These are phyloP conservation scores for Sequoia sempervirens DNA, from an alignment of 75 land plant genomes.

Conservation along the genomic window DNA sequence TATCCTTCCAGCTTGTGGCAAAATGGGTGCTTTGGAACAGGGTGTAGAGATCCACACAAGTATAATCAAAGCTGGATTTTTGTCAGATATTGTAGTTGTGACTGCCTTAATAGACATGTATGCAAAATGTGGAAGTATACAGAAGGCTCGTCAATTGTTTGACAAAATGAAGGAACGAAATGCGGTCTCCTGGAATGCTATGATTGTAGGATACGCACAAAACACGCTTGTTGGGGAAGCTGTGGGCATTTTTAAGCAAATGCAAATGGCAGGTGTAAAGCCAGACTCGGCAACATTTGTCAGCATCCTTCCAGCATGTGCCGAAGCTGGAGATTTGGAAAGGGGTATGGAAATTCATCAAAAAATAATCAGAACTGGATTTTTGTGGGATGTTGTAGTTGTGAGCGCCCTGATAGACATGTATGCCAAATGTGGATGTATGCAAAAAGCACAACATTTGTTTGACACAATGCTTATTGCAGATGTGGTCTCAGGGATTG, in stretches of 20 bases:
- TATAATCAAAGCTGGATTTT: conserved; percentile 42
- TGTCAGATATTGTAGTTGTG: conserved; percentile 22
- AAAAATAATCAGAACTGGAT: conserved; percentile 10
- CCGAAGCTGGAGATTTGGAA: conserved; percentile 3
- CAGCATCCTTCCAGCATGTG: conserved; percentile 24
- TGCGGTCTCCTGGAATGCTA: conserved; percentile 28
- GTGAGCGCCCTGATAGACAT: conserved; percentile 21
- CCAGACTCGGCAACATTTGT: conserved; percentile 19
- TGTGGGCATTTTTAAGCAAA: conserved; percentile 9
- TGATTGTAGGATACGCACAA: conserved; percentile 23
- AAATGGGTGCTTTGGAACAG: conserved; percentile 33
- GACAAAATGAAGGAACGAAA: conserved; percentile 19
- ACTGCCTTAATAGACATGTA: conserved; percentile 61
- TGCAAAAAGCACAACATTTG: conserved; percentile 15
- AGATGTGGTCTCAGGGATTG: conserved; percentile 28
- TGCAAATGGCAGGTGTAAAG: conserved; percentile 26
- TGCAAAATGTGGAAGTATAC: conserved; percentile 19
- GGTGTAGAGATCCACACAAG: conserved; percentile 41
- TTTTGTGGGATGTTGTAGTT: conserved; percentile 13
- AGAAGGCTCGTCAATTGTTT: conserved; percentile 17
- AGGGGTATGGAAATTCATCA: conserved; percentile 18
- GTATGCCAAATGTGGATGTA: conserved; percentile 15
- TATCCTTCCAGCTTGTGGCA: conserved; percentile 35
- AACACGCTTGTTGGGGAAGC: conserved; percentile 10
- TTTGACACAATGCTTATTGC: conserved; percentile 7